Base-by-base conservation (phyloP, 352 stramenopile species). In the Aphanomyces invadans region DNA sequence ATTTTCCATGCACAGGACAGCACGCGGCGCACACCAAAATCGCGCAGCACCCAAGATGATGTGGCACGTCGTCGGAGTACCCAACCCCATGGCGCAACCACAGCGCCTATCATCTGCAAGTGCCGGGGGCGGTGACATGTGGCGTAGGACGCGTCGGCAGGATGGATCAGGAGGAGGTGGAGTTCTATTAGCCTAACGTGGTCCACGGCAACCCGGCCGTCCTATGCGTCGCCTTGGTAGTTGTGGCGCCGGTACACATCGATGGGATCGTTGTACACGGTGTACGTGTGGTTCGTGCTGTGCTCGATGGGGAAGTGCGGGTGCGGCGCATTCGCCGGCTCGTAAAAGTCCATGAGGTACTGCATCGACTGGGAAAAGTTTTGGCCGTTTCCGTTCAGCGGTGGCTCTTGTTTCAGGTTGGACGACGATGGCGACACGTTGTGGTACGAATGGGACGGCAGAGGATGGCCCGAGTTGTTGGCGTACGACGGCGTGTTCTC, bases 271-370 rank as follows among this genome's bases (percentile, higher is more conserved):
- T 57, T 57, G 49, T 57, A 57, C 19, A 57, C 25, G 7, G 49
- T 57, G 49, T 57, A 57, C 0, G 5, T 39, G 19, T n/a, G 12
- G 44, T 52, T n/a, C 9, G 29, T 32, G 25, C 36, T 57, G 25
- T 57, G 49, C 9, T 57, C 49, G 49, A 57, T 32, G 49, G 49
- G 49, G 23, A 57, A 57, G 23, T 57, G 49, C 4, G 15, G 5
- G 25, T 42, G 36, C 36, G 36, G 36, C 36, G 49, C 21, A 1
- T 33, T 28, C 5, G 49, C 49, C 25, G 49, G 49, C 29, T 57
- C 49, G 49, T 57, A 57, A 57, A 57, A 57, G 23, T 57, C 49
- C 49, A 57, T 57, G 21, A 57, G 49, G 49, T 57, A 57, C 19
- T 57, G 49, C 49, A 57, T 57, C 49, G 49, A 57, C 49, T 57